Base-by-base conservation (phyloP, 2,329 filamentous ascomycete genomes). In the Blumeria graminis region DNA sequence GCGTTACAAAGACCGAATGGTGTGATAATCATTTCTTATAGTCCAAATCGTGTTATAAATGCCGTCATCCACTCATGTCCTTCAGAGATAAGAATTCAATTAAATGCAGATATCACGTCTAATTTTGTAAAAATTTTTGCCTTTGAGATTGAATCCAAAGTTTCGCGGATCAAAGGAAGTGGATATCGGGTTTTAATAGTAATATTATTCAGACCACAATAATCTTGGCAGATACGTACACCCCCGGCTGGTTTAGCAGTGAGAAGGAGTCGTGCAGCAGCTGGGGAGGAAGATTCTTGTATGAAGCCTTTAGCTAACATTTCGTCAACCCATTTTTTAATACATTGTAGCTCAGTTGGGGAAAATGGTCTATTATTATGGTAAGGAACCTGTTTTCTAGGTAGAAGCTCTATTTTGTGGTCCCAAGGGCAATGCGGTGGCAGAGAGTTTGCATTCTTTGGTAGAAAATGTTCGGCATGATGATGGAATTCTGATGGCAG, bases 11-110 rank as follows among this genome's bases (percentile, higher is more conserved):
- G n/a, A 4, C 41, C 39, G 32, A 56, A 56, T 13, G 13, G 39
- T 1, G 48, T 56, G 16, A 56, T 32, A 16, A 56, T 9, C 3
- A 6, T 32, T 45, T 56, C 54, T 13, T 41, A 45, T 3, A 56
- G 18, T 4, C 54, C 54, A 35, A 45, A 32, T 9, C 39, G 54
- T 6, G 38, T 56, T 3, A 14, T 45, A 16, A 33, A 62, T 10
- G 61, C 60, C 32, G 58, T 61, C 36, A 60, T 60, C 58, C 57
- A 61, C 46, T 62, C 57, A 10, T 61, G 56, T 1, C 57, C 57
- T 52, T 58, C 45, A 13, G 22, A 1, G 22, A 62, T 57, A 11
- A 57, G 11, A 0, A 62, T 55, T 9, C 39, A 10, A 41, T 58
- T 48, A 35, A 57, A 59, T 1, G 56, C 56, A 33, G 43, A 52